Conservation (phyloP, 2,329 filamentous ascomycete species). For the Cladosporium austrohemisphaericum region DNA sequence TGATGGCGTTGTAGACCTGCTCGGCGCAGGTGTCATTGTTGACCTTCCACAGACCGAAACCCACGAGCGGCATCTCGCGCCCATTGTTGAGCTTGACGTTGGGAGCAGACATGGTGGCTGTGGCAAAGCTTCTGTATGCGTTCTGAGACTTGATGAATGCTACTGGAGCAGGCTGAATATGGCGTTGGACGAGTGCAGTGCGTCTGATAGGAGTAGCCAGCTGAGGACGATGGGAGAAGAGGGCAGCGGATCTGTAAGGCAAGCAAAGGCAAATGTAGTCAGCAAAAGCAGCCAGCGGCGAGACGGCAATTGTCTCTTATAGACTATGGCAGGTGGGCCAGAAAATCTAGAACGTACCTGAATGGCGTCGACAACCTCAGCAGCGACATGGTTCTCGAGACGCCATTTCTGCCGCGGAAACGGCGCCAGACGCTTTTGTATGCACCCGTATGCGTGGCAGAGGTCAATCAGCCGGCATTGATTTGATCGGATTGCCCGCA, state of each 20-base stretch:
- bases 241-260: slow-evolving; percentile 16
- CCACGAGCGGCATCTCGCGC: slow-evolving; percentile 64
- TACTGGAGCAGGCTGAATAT: slow-evolving; percentile 3
- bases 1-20: slow-evolving; percentile 69
- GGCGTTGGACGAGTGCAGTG: slow-evolving; percentile 6
- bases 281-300: slow-evolving; percentile 15
- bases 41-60: slow-evolving; percentile 82
- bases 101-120: slow-evolving; percentile 31
- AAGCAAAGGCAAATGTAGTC: slow-evolving; percentile 8
- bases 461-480: slow-evolving; percentile 1
- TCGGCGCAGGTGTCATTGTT: slow-evolving; percentile 69
- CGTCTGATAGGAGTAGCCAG: slow-evolving; percentile 9
- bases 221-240: slow-evolving; percentile 8
- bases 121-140: slow-evolving; percentile 15
- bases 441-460: not conserved
- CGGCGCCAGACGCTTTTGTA: slow-evolving; percentile 5
- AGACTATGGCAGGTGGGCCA: not conserved
- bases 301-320: slow-evolving; percentile 13
- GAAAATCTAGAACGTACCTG: slow-evolving; percentile 9
- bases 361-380: not conserved
- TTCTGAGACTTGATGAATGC: slow-evolving; percentile 9
- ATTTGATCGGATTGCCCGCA: not conserved
- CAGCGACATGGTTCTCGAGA: slow-evolving; percentile 1
- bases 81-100: slow-evolving; percentile 37
- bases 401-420: slow-evolving; percentile 4